A percentile compares a stretch with the other conserved stretches of the same genome.
These are phyloP conservation scores for Moesziomyces globuligerus DNA, from an alignment of 1,284 basidiomycete species.

Conservation along the genomic window DNA sequence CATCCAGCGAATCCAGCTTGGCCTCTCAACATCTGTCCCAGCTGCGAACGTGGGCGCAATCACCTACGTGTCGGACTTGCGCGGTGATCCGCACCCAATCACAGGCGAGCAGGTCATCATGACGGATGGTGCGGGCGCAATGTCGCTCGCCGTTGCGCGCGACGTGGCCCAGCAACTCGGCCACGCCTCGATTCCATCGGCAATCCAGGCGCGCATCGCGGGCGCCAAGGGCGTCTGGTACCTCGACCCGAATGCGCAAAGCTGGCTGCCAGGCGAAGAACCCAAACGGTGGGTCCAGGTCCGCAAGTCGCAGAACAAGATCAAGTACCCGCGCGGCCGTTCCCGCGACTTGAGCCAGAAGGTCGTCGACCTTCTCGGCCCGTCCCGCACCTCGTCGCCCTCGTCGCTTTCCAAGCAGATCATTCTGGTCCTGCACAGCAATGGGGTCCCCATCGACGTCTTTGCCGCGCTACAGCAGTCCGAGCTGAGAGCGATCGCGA, in stretches of 20 bases:
- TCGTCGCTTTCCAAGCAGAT: conserved; percentile 51
- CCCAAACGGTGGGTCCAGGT: conserved; percentile 40
- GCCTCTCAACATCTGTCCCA: conserved; percentile 49
- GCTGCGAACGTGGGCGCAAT: conserved; percentile 23
- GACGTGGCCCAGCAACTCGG: conserved; percentile 25
- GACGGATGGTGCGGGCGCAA: conserved; percentile 34
- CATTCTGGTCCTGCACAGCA: conserved; percentile 33
- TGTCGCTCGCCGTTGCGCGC: conserved; percentile 19
- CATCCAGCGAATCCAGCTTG: conserved; percentile 56
- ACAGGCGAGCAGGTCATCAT: conserved; percentile 17
- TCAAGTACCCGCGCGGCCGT: conserved; percentile 17
- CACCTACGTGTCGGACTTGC: conserved; percentile 14
- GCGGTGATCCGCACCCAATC: conserved; percentile 14
- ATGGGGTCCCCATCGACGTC: conserved; percentile 25
- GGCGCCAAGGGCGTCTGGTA: conserved; percentile 56
- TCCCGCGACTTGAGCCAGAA: conserved; percentile 27
- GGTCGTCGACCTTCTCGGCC: conserved; percentile 31
- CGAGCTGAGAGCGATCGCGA: conserved; percentile 19
- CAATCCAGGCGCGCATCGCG: conserved; percentile 59
- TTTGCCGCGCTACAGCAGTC: conserved; percentile 27
- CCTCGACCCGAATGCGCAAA: conserved; percentile 32
- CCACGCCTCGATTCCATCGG: conserved; percentile 22
- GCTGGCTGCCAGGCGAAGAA: conserved; percentile 8
- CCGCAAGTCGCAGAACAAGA: conserved; percentile 60
- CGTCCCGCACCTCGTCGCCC: conserved; percentile 17